Evolutionary conservation across 1,284 basidiomycete genomes (phyloP), one percentile per base, ranked within the genome.

Genomic region (Wolfiporia cocos): DNA sequence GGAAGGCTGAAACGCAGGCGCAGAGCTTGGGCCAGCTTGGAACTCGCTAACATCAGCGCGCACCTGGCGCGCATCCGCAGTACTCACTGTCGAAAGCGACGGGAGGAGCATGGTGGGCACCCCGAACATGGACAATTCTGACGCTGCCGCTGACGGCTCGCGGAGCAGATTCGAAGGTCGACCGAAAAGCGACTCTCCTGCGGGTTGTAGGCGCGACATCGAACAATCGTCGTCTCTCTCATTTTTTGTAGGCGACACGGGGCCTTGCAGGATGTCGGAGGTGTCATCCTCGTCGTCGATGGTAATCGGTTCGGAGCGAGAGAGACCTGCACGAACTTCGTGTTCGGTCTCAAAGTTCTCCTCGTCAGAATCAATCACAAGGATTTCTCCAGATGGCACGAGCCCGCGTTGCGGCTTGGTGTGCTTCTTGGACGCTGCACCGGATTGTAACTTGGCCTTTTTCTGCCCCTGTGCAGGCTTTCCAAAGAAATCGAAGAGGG

Each of bases 351-450:
- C 46, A 21, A 46, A 50, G 12, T 50, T 44, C 41, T 69, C 69
- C 15, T 71, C 69, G 36, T 81, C 78, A 22, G 78, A 78, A 52
- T 81, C 77, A 43, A 83, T 74, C 48, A 80, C 60, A 37, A 82
- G 77, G 43, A 77, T 57, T 29, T 78, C 70, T 42, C 53, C 57
- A 14, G 57, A 55, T 15, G 49, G 49, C 6, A 48, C 46, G 11
- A 33, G 3, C 39, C 40, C 19, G 14, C 26, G 12, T 23, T 36
- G 19, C 26, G 37, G 14, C 24, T 15, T 24, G 26, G 14, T 19
- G 32, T 53, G 52, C 42, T 63, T 62, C 14, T 3, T 12, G 12
- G 15, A 31, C 39, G n/a, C 50, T 24, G 11, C 47, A 47, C 48
- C 22, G 23, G 28, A 19, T 24, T 44, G 30, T 32, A 44, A 47